Base-by-base conservation (phyloP, 192 early-diverging fungal species). In the Dispira parvispora region DNA sequence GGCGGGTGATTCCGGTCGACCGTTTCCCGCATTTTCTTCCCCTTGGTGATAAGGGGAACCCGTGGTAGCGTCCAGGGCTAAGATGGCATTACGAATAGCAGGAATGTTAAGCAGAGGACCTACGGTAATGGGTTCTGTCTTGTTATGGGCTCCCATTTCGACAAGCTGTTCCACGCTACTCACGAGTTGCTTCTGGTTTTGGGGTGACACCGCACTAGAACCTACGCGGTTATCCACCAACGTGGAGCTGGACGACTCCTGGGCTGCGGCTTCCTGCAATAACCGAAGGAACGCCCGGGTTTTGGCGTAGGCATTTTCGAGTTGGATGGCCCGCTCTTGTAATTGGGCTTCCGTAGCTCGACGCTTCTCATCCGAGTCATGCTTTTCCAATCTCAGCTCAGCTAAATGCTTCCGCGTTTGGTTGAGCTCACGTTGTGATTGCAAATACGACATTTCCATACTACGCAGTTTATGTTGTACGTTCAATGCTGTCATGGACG, bases 321-420 rank as follows among this genome's bases (percentile, higher is more conserved):
- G 66, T 62, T 78, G 57, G 18, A 43, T 69, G 25, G 70, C 65
- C 45, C 74, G 69, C 46, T 71, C 65, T 46, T 62, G 47, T 4
- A 78, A 62, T 18, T 64, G 61, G 11, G 67, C 23, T 20, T 78
- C 69, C 3, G 71, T 46, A 21, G 70, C 71, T 27, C 66, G 65
- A 8, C 71, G 71, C 55, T 62, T 63, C 21, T 78, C 73, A 46
- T 72, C 71, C 28, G 68, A 61, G 43, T 72, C 73, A 23, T 71
- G 71, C 57, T 73, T 47, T 2, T 61, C 67, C 0, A 47, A 52
- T 66, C 72, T 69, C 27, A 74, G 65, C 44, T 63, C 60, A 28
- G 70, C 21, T 20, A 72, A 67, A 65, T 78, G 71, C 64, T 73
- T 70, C 43, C 68, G 64, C 3, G 73, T 63, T 25, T 71, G 68